These are phyloP conservation scores for Yamadazyma nakazawae DNA, from an alignment of 805 yeast species.

Conservation along the genomic window DNA sequence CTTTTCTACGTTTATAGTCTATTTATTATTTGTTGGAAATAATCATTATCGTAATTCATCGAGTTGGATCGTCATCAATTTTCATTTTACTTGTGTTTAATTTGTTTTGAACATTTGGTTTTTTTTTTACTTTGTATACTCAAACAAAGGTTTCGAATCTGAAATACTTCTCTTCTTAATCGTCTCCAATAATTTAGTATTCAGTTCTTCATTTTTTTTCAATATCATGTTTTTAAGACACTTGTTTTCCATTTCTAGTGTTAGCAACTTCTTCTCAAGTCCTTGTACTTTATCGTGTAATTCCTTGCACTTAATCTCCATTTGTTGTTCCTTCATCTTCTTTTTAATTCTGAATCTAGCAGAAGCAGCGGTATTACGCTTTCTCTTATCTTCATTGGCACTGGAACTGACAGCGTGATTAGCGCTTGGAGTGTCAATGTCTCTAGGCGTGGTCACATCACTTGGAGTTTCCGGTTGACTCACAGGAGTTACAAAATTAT, in stretches of 20 bases:
- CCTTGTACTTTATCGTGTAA: slow-evolving; percentile 62
- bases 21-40: slow-evolving; percentile 21
- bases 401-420: background rate
- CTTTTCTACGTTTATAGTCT: background rate
- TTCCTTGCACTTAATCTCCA: slow-evolving; percentile 74
- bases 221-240: slow-evolving; percentile 79
- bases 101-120: background rate
- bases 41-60: slow-evolving; percentile 15
- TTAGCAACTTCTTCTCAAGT: slow-evolving; percentile 72
- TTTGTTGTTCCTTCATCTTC: slow-evolving; percentile 87
- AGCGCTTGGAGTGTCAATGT: background rate
- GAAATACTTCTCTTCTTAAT: slow-evolving; percentile 47
- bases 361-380: slow-evolving; percentile 89
- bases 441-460: background rate
- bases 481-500: background rate
- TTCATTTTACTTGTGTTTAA: background rate
- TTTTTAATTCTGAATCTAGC: slow-evolving; percentile 91
- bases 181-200: slow-evolving; percentile 50
- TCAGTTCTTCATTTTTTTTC: slow-evolving; percentile 65
- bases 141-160: slow-evolving; percentile 28
- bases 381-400: slow-evolving; percentile 66
- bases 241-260: slow-evolving; percentile 90
- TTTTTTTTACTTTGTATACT: slow-evolving; percentile 25
- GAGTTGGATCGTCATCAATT: slow-evolving; percentile 31
- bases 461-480: background rate